Evolutionary conservation across 2,329 filamentous ascomycete genomes (phyloP), one percentile per base, ranked within the genome.

Genomic region (Scedosporium boydii): DNA sequence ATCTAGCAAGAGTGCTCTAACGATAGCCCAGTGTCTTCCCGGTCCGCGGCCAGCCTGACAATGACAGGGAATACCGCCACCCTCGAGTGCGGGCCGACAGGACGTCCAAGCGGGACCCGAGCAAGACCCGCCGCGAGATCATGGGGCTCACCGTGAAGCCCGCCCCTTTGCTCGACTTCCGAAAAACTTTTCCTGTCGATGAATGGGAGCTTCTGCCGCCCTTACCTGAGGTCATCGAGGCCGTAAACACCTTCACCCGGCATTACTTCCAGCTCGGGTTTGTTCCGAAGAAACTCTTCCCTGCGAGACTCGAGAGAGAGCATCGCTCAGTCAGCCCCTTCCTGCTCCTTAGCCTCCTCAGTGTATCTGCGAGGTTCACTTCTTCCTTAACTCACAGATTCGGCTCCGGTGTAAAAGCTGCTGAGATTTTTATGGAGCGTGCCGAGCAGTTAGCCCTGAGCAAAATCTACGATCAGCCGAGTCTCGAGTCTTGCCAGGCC

Each of bases 231-330:
- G 75, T 84, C 60, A 73, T 84, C 26, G 81, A 84, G 58, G 80
- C 76, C 5, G 77, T 84, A 63, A 73, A 80, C 63, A 77, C 76
- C 51, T 84, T 86, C 66, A 83, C 78, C 1, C 73, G 73, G 6
- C 77, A 83, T 66, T 86, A 83, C 68, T 84, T 85, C 65, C 83
- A 86, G 69, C 77, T 85, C 6, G 80, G 83, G 26, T 86, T 86
- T 67, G 80, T 85, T 41, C 80, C 79, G 4, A 84, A 82, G 70
- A 73, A 79, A 26, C 71, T 76, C 59, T 84, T 85, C 60, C 73
- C 76, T 1, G 72, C 77, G 26, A 74, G 75, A 6, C 72, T 86
- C n/a, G 74, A 72, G 46, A 75, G 75, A 3, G 76, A 82, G 61
- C 74, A 75, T 29, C 74, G 73, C 14, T 78, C 78, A n/a, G 73